phyloP scores from a whole-genome alignment of 352 stramenopile species.

The Pythium aquatile region DNA sequence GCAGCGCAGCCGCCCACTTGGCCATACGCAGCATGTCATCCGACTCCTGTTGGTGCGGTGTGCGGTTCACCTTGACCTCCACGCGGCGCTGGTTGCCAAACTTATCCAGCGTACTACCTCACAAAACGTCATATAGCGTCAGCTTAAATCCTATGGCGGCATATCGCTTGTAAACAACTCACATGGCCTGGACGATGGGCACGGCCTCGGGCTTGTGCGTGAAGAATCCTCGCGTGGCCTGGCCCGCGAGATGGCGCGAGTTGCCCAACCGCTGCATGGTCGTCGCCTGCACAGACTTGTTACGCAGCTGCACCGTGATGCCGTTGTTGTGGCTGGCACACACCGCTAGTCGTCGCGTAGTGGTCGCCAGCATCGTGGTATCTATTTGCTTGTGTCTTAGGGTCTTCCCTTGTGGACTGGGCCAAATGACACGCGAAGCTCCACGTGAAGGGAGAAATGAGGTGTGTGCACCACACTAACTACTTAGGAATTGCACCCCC shows the following conservation, averaged over 20 bases:
- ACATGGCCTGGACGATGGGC: conserved; percentile 29
- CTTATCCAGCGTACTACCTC: conserved; percentile 23
- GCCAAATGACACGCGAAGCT: conserved; percentile 24
- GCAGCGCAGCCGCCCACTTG: conserved; percentile 36
- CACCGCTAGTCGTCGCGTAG: neutral
- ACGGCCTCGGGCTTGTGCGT: conserved; percentile 20
- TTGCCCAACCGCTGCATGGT: conserved; percentile 59
- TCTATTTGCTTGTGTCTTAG: neutral
- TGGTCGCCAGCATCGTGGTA: conserved; percentile 7
- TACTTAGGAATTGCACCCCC: neutral
- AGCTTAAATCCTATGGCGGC: no score
- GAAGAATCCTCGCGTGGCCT: conserved; percentile 5
- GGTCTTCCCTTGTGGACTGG: neutral
- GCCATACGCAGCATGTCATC: conserved; percentile 21
- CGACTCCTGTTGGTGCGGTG: neutral
- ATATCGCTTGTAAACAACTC: neutral
- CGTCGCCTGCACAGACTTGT: conserved; percentile 18
- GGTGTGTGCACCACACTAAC: conserved; percentile 10
- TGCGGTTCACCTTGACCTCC: conserved; percentile 22
- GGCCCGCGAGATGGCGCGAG: conserved; percentile 41
- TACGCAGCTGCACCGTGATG: conserved; percentile 13
- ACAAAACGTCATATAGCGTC: neutral
- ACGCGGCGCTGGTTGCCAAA: conserved; percentile 33
- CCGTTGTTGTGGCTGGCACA: conserved; percentile 27
- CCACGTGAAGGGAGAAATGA: neutral